Base-by-base conservation (phyloP, 257 asterid species). In the Asclepias syriaca region DNA sequence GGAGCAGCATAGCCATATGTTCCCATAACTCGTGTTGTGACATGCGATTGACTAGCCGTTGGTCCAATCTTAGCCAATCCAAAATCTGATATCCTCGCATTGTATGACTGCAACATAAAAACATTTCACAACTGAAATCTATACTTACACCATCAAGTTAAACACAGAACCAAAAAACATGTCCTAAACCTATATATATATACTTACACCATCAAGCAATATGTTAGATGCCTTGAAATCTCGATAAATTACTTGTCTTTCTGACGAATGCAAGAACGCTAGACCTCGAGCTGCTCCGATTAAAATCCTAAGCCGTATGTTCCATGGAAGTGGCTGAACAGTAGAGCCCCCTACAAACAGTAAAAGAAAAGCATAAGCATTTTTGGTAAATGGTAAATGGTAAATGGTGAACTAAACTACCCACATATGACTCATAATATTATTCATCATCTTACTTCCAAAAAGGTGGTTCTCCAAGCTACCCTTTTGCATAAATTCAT, bases 401-500 rank as follows among this genome's bases (percentile, higher is more conserved):
- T 39, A 65, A 46, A 76, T 45, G 63, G 45, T 39, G 56, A 46
- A 24, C 27, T 24, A 24, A 24, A 60, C 27, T 34, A 34, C 24
- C 3, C 24, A 48, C 29, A 48, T 40, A 45, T 22, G 55, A 32
- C 34, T 19, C 54, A 74, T 48, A 60, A 74, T 48, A 4, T 19
- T 48, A 3, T 19, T 19, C 29, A 40, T 13, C 16, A 50, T 32
- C 96, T 84, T 83, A 93, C 98, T 93, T 80, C 97, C 96, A 72
- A 93, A 92, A 1, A 93, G 95, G 79, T 93, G 98, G 81, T 93
- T 90, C 89, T 93, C 98, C 70, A 93, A 80, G 97, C 97, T 92
- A 64, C 98, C 98, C 73, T 92, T 92, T n/a, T 84, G 90, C 96
- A 92, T 88, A 81, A 87, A 93, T 64, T 93, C 97, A 32, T 93